phyloP scores from a whole-genome alignment of 345 rosid genomes.

The Capsella bursapastoris region DNA sequence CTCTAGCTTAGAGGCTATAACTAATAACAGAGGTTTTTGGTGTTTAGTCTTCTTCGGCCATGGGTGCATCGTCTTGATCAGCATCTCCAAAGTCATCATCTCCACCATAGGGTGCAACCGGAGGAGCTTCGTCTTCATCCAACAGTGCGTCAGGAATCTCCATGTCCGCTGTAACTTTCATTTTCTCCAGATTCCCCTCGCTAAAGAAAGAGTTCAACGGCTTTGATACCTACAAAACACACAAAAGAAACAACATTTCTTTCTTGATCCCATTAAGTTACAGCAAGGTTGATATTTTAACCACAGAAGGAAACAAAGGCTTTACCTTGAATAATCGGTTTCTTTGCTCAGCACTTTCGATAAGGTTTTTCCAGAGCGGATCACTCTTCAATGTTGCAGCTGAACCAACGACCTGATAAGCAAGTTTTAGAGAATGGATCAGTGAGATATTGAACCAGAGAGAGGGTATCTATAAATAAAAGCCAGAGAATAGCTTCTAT shows the following conservation, averaged over 20 bases:
- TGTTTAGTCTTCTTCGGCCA: slow-evolving; percentile 49
- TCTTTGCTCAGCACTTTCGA: slow-evolving; percentile 76
- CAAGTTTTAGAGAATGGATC: slow-evolving; percentile 25
- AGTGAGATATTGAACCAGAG: slow-evolving; percentile 7
- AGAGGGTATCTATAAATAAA: neutral
- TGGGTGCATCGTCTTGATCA: slow-evolving; percentile 46
- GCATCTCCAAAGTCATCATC: slow-evolving; percentile 56
- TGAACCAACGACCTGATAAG: slow-evolving; percentile 82
- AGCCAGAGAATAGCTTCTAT: neutral
- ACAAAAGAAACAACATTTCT: neutral
- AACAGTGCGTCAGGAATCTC: slow-evolving; percentile 37
- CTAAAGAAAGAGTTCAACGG: slow-evolving; percentile 67
- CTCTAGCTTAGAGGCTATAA: neutral
- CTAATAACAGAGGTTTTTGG: neutral
- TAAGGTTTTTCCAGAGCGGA: slow-evolving; percentile 78
- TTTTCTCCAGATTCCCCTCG: slow-evolving; percentile 60
- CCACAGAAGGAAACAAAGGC: neutral
- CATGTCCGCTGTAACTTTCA: slow-evolving; percentile 46
- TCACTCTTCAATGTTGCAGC: slow-evolving; percentile 73
- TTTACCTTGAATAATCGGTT: slow-evolving; percentile 67
- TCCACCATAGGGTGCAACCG: slow-evolving; percentile 38
- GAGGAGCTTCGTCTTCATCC: slow-evolving; percentile 38
- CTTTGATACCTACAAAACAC: slow-evolving; percentile 68
- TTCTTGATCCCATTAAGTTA: neutral
- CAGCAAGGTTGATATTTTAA: slow-evolving; percentile 17